Evolutionary conservation across 202 grass and related monocot species (phyloP).

Genomic region (Schoenoplectus triqueter): DNA sequence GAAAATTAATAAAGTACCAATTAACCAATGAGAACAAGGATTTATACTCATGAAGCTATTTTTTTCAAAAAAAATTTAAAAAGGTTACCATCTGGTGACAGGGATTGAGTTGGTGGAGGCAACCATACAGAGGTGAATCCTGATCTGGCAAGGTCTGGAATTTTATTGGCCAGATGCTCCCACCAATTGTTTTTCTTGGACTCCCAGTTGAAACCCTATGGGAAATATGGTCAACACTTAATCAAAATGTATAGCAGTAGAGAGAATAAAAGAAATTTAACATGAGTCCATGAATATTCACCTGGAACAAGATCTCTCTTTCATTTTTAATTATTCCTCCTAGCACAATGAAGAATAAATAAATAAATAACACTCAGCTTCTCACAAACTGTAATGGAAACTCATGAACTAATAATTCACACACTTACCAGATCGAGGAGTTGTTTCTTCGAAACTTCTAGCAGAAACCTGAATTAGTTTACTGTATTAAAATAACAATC

Average conservation of each 20-base stretch:
- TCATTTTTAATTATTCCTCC: slow-evolving; percentile 61
- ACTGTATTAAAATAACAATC: neutral
- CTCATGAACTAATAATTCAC: neutral
- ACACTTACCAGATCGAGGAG: neutral
- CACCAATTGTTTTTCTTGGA: slow-evolving; percentile 89
- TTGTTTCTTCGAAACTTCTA: neutral
- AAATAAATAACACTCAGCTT: neutral
- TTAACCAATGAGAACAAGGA: slow-evolving; percentile 16
- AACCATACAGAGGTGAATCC: slow-evolving; percentile 92
- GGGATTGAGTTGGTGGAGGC: slow-evolving; percentile 82
- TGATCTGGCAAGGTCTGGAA: slow-evolving; percentile 63
- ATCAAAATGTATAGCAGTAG: slow-evolving; percentile 16
- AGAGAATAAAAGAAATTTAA: neutral
- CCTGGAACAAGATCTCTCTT: slow-evolving; percentile 94
- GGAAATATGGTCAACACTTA: slow-evolving; percentile 15
- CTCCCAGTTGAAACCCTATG: slow-evolving; percentile 93
- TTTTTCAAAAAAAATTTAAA: slow-evolving; percentile 26
- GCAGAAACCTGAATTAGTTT: slow-evolving; percentile 13
- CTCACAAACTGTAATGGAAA: neutral
- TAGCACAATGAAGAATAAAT: neutral
- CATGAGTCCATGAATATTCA: slow-evolving; percentile 34
- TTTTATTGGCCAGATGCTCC: slow-evolving; percentile 70
- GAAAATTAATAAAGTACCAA: slow-evolving; percentile 29
- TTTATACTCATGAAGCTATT: slow-evolving; percentile 1
- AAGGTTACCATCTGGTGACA: slow-evolving; percentile 64